Conservation (phyloP, 2,329 filamentous ascomycete genomes). For the Neofusicoccum laricinum region DNA sequence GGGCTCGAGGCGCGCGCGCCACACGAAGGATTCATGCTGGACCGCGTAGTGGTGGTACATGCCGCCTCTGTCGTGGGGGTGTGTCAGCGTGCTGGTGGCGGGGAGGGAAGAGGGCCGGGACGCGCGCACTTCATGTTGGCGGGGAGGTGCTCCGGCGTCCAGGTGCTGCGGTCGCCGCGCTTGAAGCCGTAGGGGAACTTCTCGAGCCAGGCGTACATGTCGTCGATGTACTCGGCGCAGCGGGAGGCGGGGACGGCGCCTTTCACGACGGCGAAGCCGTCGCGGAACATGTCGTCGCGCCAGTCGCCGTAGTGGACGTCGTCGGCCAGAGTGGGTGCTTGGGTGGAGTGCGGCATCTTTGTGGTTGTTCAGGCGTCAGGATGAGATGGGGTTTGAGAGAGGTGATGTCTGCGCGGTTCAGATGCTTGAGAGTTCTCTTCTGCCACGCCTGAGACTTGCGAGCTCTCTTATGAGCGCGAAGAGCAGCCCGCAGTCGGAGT, state of each 20-base stretch:
- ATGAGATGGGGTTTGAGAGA: neutral
- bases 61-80: conserved; percentile 38
- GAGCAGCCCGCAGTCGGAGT: neutral
- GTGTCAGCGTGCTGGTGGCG: conserved; percentile 27
- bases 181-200: conserved; percentile 30
- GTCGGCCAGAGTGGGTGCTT: conserved; percentile 10
- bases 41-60: conserved; percentile 43
- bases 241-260: conserved; percentile 37
- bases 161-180: conserved; percentile 35
- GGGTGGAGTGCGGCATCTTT: conserved; percentile 2
- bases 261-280: conserved; percentile 45
- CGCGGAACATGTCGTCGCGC: conserved; percentile 41
- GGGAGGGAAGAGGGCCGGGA: neutral
- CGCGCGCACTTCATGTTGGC: conserved; percentile 21
- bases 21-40: conserved; percentile 44
- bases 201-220: conserved; percentile 31
- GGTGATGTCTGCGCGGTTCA: too few species aligned
- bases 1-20: conserved; percentile 44
- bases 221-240: conserved; percentile 38
- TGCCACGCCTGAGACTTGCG: neutral
- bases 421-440: neutral
- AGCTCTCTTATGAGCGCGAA: neutral
- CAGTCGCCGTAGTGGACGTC: conserved; percentile 30
- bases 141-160: conserved; percentile 45
- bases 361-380: neutral